A percentile compares a stretch with the other conserved stretches of the same genome.
Evolutionary conservation across 805 yeast genomes (phyloP).

Genomic region (Ogataea ramenticola): DNA sequence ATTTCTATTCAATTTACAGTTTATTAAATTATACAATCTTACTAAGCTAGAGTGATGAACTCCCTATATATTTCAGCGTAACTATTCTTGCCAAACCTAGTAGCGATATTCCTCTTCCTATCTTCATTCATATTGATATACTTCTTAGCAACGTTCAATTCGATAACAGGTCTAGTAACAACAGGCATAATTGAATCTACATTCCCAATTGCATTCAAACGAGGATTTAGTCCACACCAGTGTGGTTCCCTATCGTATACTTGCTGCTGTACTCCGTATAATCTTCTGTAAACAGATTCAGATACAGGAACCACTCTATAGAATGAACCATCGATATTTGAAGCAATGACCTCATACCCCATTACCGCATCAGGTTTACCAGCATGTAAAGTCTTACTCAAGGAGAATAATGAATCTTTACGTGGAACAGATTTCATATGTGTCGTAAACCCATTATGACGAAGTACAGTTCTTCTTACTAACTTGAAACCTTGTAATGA

Average conservation of each 20-base stretch:
- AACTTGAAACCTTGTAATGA: slow-evolving; percentile 76
- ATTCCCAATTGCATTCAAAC: slow-evolving; percentile 48
- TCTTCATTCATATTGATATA: slow-evolving; percentile 53
- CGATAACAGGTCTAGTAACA: slow-evolving; percentile 57
- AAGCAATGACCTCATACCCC: slow-evolving; percentile 59
- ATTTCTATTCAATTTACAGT: too few relatives aligned
- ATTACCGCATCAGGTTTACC: slow-evolving; percentile 16
- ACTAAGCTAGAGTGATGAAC: slow-evolving; percentile 33
- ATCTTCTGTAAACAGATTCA: slow-evolving; percentile 70
- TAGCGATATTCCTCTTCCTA: slow-evolving; percentile 43
- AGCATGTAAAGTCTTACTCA: slow-evolving; percentile 18
- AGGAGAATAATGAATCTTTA: slow-evolving; percentile 19
- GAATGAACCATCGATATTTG: slow-evolving; percentile 73
- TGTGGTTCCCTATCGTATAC: slow-evolving; percentile 70
- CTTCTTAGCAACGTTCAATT: slow-evolving; percentile 46
- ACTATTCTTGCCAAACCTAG: slow-evolving; percentile 51
- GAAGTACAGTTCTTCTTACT: slow-evolving; percentile 62
- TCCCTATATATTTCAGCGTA: slow-evolving; percentile 64
- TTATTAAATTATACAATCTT: too few relatives aligned
- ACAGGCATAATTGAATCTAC: slow-evolving; percentile 26
- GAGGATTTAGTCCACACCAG: slow-evolving; percentile 75
- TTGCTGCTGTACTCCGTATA: slow-evolving; percentile 84
- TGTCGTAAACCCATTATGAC: slow-evolving; percentile 55
- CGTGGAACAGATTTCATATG: slow-evolving; percentile 42
- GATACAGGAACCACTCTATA: slow-evolving; percentile 65